Conservation (phyloP, 1,284 basidiomycete species). For the Ceratobasidium sp. region DNA sequence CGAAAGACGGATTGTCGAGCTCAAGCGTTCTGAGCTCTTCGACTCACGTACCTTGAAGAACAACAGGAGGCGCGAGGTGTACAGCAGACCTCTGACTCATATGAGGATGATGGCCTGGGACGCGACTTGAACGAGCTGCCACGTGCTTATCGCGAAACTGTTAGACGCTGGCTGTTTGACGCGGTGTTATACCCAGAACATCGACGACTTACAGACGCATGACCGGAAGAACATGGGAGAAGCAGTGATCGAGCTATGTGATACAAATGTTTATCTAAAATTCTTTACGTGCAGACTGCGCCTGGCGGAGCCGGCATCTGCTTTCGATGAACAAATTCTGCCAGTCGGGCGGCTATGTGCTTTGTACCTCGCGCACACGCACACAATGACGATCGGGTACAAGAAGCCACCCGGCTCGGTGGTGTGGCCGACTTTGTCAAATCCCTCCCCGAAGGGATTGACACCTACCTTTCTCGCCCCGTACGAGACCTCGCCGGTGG, state of each 20-base stretch:
- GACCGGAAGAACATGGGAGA: constrained; percentile 2
- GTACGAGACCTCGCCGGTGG: constrained; percentile 74
- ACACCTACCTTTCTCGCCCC: constrained; percentile 71
- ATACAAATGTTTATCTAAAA: neutral
- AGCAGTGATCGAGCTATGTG: neutral
- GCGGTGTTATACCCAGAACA: constrained; percentile 14
- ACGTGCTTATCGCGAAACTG: neutral
- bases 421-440: constrained; percentile 73
- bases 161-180: neutral
- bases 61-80: neutral
- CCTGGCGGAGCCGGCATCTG: too few species aligned
- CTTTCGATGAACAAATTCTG: too few species aligned
- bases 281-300: neutral
- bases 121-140: neutral
- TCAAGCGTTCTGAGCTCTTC: constrained; percentile 1
- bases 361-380: too few species aligned
- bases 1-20: neutral
- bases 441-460: constrained; percentile 70
- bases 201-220: constrained; percentile 10
- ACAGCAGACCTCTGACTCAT: neutral
- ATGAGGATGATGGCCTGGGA: neutral
- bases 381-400: constrained; percentile 66
- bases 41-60: neutral
- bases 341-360: too few species aligned
- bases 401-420: constrained; percentile 71